Conservation (phyloP, 2,329 filamentous ascomycete genomes). For the Xenoacremonium recifei region DNA sequence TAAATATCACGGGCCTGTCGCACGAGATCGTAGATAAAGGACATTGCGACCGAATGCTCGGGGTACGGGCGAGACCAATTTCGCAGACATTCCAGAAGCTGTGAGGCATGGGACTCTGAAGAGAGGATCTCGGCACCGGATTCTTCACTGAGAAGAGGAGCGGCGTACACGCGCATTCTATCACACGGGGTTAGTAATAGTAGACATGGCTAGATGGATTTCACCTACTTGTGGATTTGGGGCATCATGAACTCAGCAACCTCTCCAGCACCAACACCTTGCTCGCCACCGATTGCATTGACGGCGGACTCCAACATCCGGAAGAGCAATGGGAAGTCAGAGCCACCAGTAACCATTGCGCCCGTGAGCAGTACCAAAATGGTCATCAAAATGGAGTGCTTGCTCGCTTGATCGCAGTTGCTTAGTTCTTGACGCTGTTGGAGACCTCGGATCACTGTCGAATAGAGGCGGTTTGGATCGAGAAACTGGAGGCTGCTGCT, state of each 20-base stretch:
- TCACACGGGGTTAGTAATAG: constrained; percentile 46
- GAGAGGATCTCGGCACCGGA: constrained; percentile 23
- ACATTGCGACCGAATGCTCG: constrained; percentile 72
- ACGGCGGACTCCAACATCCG: constrained; percentile 26
- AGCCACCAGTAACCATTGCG: constrained; percentile 23
- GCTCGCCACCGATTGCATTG: constrained; percentile 22
- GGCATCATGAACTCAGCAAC: constrained; percentile 20
- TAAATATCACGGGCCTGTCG: constrained; percentile 83
- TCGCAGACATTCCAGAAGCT: constrained; percentile 21
- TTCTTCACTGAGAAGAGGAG: constrained; percentile 23
- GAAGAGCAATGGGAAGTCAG: constrained; percentile 25
- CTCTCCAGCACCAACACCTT: constrained; percentile 14
- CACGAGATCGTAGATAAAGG: constrained; percentile 76
- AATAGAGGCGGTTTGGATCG: constrained; percentile 16
- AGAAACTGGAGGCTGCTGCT: neutral
- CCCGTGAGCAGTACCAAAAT: constrained; percentile 23
- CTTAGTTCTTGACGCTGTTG: constrained; percentile 16
- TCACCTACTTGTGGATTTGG: constrained; percentile 26
- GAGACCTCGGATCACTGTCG: constrained; percentile 12
- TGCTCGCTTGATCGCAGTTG: constrained; percentile 5
- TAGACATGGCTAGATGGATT: neutral
- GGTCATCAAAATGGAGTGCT: constrained; percentile 19
- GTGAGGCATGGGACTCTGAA: constrained; percentile 14
- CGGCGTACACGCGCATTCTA: constrained; percentile 23
- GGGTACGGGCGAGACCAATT: constrained; percentile 60